Base-by-base conservation (phyloP, 1,284 basidiomycete genomes). In the Abortiporus biennis region DNA sequence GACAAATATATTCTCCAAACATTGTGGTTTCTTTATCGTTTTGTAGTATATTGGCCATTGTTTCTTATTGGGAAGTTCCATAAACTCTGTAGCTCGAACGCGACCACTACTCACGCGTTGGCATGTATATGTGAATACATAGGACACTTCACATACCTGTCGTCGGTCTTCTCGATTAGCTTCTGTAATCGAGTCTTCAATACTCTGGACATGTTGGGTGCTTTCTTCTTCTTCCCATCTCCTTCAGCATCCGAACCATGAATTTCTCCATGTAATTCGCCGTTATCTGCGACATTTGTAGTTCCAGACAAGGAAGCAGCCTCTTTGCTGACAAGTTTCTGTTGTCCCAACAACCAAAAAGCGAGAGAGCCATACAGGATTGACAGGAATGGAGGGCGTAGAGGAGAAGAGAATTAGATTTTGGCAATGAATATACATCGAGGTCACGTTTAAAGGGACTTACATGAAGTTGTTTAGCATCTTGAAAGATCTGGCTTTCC, bases 31-130 rank as follows among this genome's bases (percentile, higher is more conserved):
- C 61, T 84, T 83, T 59, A 95, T 95, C 36, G 79, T 66, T 53
- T 81, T 78, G 65, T 95, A 96, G 58, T 97, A 97, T 36, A 80
- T 73, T 0, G 91, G 76, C 73, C 92, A 92, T 12, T 76, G 67
- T 50, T 84, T 85, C 55, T 75, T 81, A 36, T 78, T 80, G 1
- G 92, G 92, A 31, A 95, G 68, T 36, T 84, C 78, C 76, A 91
- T 82, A 65, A 97, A 97, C 50, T 84, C 80, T 4, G 70, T 70
- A 12, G 85, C 80, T 23, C 92, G 66, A 5, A 78, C 64, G 23
- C 85, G 80, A 24, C 85, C 87, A 27, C 82, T 85, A 44, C 42
- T 45, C 38, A 31, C 19, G 30, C 32, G 21, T 50, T 32, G 31
- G 15, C 31, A 34, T 8, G 17, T 11, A 11, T 5, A 16, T 8